phyloP scores from a whole-genome alignment of 805 yeast genomes.

The Isabelozyma heimii region DNA sequence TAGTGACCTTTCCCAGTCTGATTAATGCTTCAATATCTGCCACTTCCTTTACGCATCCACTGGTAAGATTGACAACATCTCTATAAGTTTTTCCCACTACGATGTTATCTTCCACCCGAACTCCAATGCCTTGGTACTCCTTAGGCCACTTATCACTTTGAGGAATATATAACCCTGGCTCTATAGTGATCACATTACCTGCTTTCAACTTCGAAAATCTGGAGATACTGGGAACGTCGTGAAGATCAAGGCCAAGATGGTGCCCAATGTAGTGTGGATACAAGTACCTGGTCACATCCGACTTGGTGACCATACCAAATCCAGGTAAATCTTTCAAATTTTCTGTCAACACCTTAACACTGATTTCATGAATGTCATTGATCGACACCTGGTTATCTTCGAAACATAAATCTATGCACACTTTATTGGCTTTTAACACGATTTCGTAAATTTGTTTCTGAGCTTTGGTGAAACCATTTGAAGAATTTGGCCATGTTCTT shows the following conservation, averaged over 20 bases:
- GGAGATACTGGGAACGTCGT: conserved; percentile 69
- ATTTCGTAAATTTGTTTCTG: conserved; percentile 88
- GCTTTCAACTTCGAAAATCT: conserved; percentile 50
- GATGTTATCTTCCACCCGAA: conserved; percentile 91
- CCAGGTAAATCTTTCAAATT: conserved; percentile 74
- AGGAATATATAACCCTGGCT: conserved; percentile 94
- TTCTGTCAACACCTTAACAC: conserved; percentile 54
- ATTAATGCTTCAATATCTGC: conserved; percentile 75
- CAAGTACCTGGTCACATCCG: conserved; percentile 50
- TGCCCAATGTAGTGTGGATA: conserved; percentile 98
- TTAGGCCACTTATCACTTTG: conserved; percentile 68
- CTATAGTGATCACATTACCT: conserved; percentile 89
- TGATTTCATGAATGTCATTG: conserved; percentile 71
- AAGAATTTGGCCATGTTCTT: conserved; percentile 90
- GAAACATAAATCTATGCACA: conserved; percentile 70
- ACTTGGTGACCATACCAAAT: conserved; percentile 47
- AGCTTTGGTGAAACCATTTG: conserved; percentile 64
- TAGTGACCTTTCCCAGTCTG: conserved; percentile 51
- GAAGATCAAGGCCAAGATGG: conserved; percentile 89
- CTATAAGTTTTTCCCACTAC: conserved; percentile 65
- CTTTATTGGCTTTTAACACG: conserved; percentile 77
- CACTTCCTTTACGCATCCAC: conserved; percentile 83
- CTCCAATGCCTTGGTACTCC: conserved; percentile 83
- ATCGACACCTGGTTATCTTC: conserved; percentile 52
- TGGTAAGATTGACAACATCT: conserved; percentile 57